Conservation (phyloP, 2,329 filamentous ascomycete genomes). For the Salinomyces thailandicus region DNA sequence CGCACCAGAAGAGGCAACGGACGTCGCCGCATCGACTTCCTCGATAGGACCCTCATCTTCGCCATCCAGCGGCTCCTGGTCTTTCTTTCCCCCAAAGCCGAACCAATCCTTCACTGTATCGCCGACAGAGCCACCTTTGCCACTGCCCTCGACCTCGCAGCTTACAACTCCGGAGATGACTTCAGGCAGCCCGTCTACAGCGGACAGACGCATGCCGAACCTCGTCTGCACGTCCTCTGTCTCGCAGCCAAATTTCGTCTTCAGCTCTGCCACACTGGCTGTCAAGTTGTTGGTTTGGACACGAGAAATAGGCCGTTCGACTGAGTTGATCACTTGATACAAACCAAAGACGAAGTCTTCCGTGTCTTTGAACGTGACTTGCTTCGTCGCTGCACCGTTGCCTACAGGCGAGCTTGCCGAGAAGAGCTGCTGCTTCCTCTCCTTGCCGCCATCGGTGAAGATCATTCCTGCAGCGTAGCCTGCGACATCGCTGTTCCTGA, state of each 20-base stretch:
- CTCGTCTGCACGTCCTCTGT: conserved; percentile 70
- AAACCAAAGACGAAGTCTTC: conserved; percentile 73
- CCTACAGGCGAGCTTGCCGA: conserved; percentile 65
- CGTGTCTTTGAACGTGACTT: conserved; percentile 71
- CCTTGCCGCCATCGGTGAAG: conserved; percentile 56
- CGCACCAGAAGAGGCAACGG: conserved; percentile 23
- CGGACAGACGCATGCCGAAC: conserved; percentile 61
- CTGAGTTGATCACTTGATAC: conserved; percentile 56
- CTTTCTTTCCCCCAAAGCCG: conserved; percentile 85
- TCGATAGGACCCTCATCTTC: conserved; percentile 41
- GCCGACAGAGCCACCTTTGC: conserved; percentile 70
- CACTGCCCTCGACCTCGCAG: conserved; percentile 65
- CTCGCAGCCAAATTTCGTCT: conserved; percentile 67
- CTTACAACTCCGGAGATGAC: conserved; percentile 66
- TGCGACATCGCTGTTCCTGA: conserved; percentile 67
- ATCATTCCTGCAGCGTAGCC: conserved; percentile 65
- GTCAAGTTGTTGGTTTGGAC: conserved; percentile 80
- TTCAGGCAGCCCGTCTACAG: conserved; percentile 68
- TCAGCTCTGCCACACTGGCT: conserved; percentile 64
- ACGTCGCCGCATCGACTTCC: conserved; percentile 28
- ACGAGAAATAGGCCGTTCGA: conserved; percentile 52
- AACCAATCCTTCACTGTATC: conserved; percentile 95
- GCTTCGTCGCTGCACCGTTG: conserved; percentile 51
- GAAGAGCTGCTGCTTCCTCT: conserved; percentile 73
- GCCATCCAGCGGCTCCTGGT: conserved; percentile 53